phyloP scores from a whole-genome alignment of 352 stramenopile species.

The Phytopythium aichiense region DNA sequence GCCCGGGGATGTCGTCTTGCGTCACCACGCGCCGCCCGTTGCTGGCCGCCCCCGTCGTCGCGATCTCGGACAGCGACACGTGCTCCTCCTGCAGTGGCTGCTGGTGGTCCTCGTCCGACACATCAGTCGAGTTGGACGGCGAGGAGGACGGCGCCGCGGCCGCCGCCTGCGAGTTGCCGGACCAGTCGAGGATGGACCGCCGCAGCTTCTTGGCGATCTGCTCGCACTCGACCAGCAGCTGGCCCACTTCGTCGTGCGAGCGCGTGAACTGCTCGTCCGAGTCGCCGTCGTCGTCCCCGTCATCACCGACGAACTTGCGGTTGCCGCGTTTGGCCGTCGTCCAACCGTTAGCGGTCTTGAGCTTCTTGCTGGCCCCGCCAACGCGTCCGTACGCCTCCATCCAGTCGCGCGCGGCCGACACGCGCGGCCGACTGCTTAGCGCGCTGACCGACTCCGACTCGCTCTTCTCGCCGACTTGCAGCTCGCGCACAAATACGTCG shows the following conservation, averaged over 20 bases:
- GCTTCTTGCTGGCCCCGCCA: constrained; percentile 15
- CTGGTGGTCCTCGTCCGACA: constrained; percentile 34
- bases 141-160: constrained; percentile 4
- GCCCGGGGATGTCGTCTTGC: constrained; percentile 62
- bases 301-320: constrained; percentile 11
- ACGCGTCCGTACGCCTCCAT: constrained; percentile 51
- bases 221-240: constrained; percentile 63
- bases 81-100: constrained; percentile 31
- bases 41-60: constrained; percentile 9
- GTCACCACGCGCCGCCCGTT: constrained; percentile 46
- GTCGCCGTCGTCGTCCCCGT: constrained; percentile 19
- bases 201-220: constrained; percentile 56
- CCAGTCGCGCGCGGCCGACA: constrained; percentile 40
- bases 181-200: constrained; percentile 60
- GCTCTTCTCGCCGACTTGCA: background rate
- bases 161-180: constrained; percentile 28
- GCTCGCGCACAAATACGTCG: constrained; percentile 25
- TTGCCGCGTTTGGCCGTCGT: background rate
- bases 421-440: background rate
- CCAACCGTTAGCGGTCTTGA: constrained; percentile 21
- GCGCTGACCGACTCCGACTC: background rate
- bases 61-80: constrained; percentile 56
- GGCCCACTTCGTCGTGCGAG: constrained; percentile 67
- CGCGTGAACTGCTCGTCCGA: constrained; percentile 49
- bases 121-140: constrained; percentile 20